These are phyloP conservation scores for Phyllosticta citrichinensis DNA, from an alignment of 2,329 filamentous ascomycete genomes.

Conservation along the genomic window DNA sequence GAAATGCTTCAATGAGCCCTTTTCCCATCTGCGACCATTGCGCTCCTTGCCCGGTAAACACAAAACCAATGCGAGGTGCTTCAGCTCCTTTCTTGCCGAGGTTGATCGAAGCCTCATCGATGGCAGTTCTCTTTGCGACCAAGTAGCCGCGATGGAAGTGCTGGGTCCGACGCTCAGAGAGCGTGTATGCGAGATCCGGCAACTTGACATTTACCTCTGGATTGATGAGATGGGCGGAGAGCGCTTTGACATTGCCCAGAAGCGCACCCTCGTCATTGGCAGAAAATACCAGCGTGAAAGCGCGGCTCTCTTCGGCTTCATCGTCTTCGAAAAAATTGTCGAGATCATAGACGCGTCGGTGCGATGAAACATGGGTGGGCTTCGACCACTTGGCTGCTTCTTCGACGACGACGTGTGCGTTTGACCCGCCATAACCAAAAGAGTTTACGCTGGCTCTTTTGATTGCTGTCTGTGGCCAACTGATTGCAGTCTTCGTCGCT, in stretches of 20 bases:
- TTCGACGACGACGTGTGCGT: slow-evolving; percentile 19
- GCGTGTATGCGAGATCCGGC: slow-evolving; percentile 2
- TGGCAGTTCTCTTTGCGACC: not conserved
- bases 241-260: not conserved
- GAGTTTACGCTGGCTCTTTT: slow-evolving; percentile 16
- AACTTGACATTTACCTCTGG: slow-evolving; percentile 4
- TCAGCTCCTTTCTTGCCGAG: not conserved
- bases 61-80: slow-evolving; percentile 19
- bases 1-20: slow-evolving; percentile 6
- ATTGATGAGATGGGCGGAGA: slow-evolving; percentile 11
- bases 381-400: not conserved
- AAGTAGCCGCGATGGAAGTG: not conserved
- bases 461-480: slow-evolving; percentile 13
- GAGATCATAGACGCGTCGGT: slow-evolving; percentile 2
- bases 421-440: slow-evolving; percentile 19
- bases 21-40: slow-evolving; percentile 27
- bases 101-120: slow-evolving; percentile 1
- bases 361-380: slow-evolving; percentile 3
- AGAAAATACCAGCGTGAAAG: slow-evolving; percentile 7
- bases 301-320: not conserved
- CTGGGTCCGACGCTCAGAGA: slow-evolving; percentile 1
- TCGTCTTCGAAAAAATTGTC: slow-evolving; percentile 8
- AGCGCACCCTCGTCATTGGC: slow-evolving; percentile 11
- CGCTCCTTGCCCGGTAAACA: slow-evolving; percentile 32
- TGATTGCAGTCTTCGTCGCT: not conserved